Conservation (phyloP, 2,329 filamentous ascomycete genomes). For the Teratosphaeria viscida region DNA sequence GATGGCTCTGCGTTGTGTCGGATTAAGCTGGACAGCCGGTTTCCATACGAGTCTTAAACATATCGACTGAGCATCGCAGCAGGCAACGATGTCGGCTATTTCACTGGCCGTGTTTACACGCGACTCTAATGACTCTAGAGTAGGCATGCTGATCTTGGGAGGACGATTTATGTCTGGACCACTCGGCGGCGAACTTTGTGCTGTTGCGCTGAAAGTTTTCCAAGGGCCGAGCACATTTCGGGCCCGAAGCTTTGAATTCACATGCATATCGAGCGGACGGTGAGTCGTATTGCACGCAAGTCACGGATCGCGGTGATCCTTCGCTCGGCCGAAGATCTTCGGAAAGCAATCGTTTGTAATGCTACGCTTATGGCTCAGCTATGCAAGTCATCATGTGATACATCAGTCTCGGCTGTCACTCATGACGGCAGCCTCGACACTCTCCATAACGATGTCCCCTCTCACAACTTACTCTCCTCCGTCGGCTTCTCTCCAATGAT, state of each 20-base stretch:
- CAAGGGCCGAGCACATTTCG: not conserved
- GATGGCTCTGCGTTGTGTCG: too few relatives aligned
- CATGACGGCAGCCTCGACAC: too few relatives aligned
- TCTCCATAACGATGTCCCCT: not conserved
- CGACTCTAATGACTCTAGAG: not conserved
- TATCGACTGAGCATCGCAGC: too few relatives aligned
- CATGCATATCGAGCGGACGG: not conserved
- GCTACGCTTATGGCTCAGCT: not conserved
- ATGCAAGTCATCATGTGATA: not conserved
- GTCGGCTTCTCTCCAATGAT: conserved; percentile 56
- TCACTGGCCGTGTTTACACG: not conserved
- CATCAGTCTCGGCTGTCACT: not conserved
- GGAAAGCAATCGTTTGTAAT: conserved; percentile 1
- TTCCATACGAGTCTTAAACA: too few relatives aligned
- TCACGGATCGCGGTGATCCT: too few relatives aligned
- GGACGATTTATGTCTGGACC: not conserved
- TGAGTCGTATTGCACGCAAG: too few relatives aligned
- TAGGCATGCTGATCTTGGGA: not conserved
- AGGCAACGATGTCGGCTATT: not conserved
- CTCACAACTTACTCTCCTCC: not conserved
- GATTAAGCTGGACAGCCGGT: too few relatives aligned
- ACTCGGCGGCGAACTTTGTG: not conserved
- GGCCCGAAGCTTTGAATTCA: not conserved
- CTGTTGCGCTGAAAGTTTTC: not conserved
- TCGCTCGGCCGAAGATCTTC: not conserved